These are phyloP conservation scores for Biscutella laevigata DNA, from an alignment of 441 rosid genomes.

Conservation along the genomic window DNA sequence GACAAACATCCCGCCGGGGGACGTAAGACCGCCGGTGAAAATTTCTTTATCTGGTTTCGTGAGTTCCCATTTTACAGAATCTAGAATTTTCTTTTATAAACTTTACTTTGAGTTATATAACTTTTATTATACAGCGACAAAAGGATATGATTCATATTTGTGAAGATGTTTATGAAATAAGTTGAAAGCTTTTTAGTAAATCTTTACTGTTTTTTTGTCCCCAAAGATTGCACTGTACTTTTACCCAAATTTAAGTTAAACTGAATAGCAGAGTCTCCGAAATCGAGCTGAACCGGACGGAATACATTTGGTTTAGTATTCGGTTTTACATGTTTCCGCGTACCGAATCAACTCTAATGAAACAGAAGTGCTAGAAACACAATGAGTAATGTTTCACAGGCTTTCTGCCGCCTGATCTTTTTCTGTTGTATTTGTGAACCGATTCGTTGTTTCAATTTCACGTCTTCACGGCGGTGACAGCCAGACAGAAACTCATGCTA, in stretches of 20 bases:
- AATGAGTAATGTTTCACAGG: too few relatives aligned
- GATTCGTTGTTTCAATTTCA: too few relatives aligned
- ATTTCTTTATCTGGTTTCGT: conserved; percentile 38
- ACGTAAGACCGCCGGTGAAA: conserved; percentile 31
- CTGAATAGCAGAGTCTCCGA: too few relatives aligned
- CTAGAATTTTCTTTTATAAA: not conserved
- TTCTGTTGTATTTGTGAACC: too few relatives aligned
- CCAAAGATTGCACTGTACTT: too few relatives aligned
- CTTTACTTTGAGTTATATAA: not conserved
- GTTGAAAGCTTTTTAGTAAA: not conserved
- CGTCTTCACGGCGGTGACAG: too few relatives aligned
- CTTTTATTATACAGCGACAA: conserved; percentile 16
- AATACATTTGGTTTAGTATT: not conserved
- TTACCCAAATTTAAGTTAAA: too few relatives aligned
- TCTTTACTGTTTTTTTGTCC: not conserved
- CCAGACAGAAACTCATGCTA: too few relatives aligned
- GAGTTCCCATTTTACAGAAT: conserved; percentile 39
- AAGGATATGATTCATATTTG: conserved; percentile 54
- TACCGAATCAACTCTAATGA: not conserved
- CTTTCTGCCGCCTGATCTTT: too few relatives aligned
- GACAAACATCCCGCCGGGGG: conserved; percentile 27
- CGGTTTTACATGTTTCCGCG: not conserved
- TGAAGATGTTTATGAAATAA: conserved; percentile 64
- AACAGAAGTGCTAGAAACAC: not conserved
- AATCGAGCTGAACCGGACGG: not conserved